Conservation (phyloP, 352 stramenopile genomes). For the Phytophthora uliginosa region DNA sequence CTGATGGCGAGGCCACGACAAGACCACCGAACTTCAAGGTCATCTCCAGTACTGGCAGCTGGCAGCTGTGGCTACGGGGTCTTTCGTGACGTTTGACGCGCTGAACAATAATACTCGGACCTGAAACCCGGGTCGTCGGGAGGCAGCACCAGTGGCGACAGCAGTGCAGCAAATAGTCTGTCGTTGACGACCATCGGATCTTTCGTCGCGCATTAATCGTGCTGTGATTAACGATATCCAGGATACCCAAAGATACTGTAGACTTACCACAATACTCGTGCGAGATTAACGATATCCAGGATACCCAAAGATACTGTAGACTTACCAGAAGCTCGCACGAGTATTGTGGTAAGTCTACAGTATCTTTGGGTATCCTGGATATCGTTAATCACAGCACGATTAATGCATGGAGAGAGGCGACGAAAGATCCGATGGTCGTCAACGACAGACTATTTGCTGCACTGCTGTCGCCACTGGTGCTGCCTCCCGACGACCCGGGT, state of each 20-base stretch:
- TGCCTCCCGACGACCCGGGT: neutral
- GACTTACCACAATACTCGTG: neutral
- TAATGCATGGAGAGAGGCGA: neutral
- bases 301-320: too few species aligned
- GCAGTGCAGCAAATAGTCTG: neutral
- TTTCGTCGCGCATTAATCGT: neutral
- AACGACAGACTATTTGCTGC: conserved; percentile 1
- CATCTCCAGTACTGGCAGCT: neutral
- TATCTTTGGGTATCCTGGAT: neutral
- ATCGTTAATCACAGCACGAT: neutral
- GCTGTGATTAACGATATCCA: neutral
- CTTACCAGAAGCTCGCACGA: too few species aligned
- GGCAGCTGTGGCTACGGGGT: neutral
- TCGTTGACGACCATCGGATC: conserved; percentile 9
- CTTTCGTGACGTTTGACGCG: neutral
- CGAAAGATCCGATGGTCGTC: conserved; percentile 3
- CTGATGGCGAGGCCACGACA: neutral
- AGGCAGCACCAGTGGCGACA: conserved; percentile 10
- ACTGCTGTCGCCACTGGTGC: conserved; percentile 9
- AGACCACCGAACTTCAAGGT: conserved; percentile 9
- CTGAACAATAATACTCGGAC: neutral
- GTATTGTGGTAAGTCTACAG: neutral
- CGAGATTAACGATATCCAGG: too few species aligned
- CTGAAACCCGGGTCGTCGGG: neutral
- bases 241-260: neutral